phyloP scores from a whole-genome alignment of 768 basidiomycete genomes.

The Cystobasidium tubakii region DNA sequence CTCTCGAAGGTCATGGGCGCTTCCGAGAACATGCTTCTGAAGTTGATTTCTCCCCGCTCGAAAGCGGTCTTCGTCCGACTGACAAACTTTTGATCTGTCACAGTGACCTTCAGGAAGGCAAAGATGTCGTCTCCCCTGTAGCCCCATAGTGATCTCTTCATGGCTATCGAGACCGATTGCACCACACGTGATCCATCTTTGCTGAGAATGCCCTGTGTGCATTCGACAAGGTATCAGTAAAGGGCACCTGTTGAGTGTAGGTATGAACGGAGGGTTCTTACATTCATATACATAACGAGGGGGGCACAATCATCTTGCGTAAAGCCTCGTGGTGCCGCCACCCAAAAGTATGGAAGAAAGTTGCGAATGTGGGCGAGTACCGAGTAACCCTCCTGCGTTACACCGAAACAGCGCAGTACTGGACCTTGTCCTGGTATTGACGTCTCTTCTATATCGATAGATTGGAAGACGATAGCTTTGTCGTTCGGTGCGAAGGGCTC shows the following conservation, averaged over 20 bases:
- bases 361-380: constrained; percentile 74
- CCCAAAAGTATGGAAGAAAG: constrained; percentile 89
- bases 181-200: constrained; percentile 18
- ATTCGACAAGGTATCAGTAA: background rate
- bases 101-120: constrained; percentile 77
- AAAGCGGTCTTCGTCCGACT: constrained; percentile 86
- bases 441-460: constrained; percentile 81
- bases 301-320: constrained; percentile 60
- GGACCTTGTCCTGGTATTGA: constrained; percentile 55
- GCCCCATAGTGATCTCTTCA: constrained; percentile 64
- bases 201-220: constrained; percentile 10
- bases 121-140: constrained; percentile 73
- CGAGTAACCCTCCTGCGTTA: constrained; percentile 79
- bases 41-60: constrained; percentile 68
- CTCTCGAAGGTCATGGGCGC: constrained; percentile 76
- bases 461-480: constrained; percentile 61
- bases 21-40: constrained; percentile 57
- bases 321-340: constrained; percentile 80
- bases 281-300: constrained; percentile 69
- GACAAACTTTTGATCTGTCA: constrained; percentile 65
- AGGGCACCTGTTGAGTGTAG: background rate
- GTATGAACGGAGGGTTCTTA: constrained; percentile 50
- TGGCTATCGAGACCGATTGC: constrained; percentile 40
- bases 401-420: constrained; percentile 70
- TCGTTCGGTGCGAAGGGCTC: constrained; percentile 2